Evolutionary conservation across 371 early-diverging fungal species (phyloP), one percentile per base, ranked within the genome.

Genomic region (Rhizopus microsporus): DNA sequence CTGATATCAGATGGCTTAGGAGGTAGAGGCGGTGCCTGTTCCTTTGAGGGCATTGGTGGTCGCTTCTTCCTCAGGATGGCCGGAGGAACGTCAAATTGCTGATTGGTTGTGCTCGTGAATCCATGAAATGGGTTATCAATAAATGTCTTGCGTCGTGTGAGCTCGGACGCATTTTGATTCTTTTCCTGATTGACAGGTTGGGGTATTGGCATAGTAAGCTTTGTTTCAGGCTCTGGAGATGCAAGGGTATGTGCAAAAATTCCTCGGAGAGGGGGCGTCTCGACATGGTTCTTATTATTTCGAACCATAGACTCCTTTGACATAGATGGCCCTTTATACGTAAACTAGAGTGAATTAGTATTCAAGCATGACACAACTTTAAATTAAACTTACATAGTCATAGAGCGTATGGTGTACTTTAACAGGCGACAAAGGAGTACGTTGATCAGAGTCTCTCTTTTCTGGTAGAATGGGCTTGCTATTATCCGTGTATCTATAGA

Each of bases 101-200:
- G 42, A 37, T 48, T 62, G 10, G 42, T 38, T 7, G 69, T 66
- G 4, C 57, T 33, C 2, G 84, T 80, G 46, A 84, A 84, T 31
- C 80, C 80, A 59, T 78, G 67, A 43, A 65, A 78, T 0, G 84
- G 84, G 50, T 84, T 80, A 48, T 84, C 84, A 50, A 84, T 78
- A 35, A 78, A 63, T 0, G 84, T 81, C 32, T 64, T 67, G 13
- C 76, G 63, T 53, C 75, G 56, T 6, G 23, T 23, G 23, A 23
- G 23, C 2, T 23, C 23, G 23, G 23, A 23, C 23, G 23, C 23
- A 23, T 23, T 23, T 9, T 48, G 32, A 17, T 29, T 23, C 23
- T 23, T 23, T 23, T 23, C 23, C 23, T 23, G 23, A 34, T 23
- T 4, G 38, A 47, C 7, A 29, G 57, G 42, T 46, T 34, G 47